Evolutionary conservation across 148 eudicot genomes (phyloP).

Genomic region (Vaccinium myrtillus): DNA sequence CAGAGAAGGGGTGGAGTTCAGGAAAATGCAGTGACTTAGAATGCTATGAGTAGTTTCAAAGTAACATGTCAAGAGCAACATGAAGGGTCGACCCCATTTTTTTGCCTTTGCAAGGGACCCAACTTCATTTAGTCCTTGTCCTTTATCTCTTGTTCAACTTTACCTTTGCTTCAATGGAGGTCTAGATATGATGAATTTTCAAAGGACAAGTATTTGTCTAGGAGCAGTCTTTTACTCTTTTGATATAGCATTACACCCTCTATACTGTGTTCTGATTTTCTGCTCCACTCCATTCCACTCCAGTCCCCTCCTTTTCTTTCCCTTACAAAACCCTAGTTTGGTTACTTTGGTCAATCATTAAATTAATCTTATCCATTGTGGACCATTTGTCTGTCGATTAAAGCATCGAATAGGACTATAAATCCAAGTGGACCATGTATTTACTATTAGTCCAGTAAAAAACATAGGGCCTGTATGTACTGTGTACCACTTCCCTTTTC

Average conservation of each 20-base stretch:
- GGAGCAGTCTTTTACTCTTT: slow-evolving; percentile 1
- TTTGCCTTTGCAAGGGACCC: background rate
- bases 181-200: background rate
- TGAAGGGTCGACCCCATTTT: background rate
- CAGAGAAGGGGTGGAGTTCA: background rate
- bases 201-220: background rate
- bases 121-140: background rate
- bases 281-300: background rate
- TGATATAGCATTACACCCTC: background rate
- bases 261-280: background rate
- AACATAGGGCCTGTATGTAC: background rate
- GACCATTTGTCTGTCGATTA: background rate
- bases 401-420: background rate
- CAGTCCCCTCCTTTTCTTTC: background rate
- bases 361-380: background rate
- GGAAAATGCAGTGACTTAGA: background rate
- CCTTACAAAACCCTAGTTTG: background rate
- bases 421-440: background rate
- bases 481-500: background rate
- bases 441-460: too few relatives aligned
- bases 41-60: background rate
- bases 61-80: slow-evolving; percentile 1
- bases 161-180: background rate
- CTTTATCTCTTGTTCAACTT: background rate
- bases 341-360: slow-evolving; percentile 1